phyloP scores from a whole-genome alignment of 345 rosid genomes.

The Dipteronia sinensis region DNA sequence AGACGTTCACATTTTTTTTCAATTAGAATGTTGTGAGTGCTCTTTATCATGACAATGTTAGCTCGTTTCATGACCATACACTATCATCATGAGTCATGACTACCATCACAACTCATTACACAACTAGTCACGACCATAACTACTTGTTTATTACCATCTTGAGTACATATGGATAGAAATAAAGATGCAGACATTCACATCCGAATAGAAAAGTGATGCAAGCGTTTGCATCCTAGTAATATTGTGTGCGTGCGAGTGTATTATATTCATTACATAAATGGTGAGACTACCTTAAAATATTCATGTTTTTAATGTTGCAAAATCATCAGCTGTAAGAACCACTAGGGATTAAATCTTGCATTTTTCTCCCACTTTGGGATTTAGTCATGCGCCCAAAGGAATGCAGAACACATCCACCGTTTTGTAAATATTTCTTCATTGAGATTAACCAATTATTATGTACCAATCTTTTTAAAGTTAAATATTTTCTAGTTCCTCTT shows the following conservation, averaged over 20 bases:
- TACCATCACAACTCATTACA: background rate
- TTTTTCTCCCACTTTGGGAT: background rate
- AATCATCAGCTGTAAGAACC: constrained; percentile 1
- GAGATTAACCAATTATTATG: background rate
- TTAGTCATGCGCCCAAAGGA: background rate
- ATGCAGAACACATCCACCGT: background rate
- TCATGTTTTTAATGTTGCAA: background rate
- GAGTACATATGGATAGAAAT: background rate
- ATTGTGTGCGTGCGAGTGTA: background rate
- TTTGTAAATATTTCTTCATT: constrained; percentile 1
- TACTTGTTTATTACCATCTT: background rate
- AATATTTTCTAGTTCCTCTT: constrained; percentile 63
- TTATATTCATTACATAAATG: background rate
- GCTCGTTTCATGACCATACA: background rate
- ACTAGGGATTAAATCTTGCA: background rate
- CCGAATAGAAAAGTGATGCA: background rate
- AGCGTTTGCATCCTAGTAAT: background rate
- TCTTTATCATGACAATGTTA: background rate
- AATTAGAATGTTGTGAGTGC: background rate
- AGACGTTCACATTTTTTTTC: background rate
- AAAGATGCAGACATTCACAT: background rate
- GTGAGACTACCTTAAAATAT: background rate
- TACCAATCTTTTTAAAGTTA: constrained; percentile 52
- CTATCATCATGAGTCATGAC: background rate
- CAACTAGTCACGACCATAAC: background rate